Evolutionary conservation across 768 basidiomycete genomes (phyloP), one percentile per base, ranked within the genome.

Genomic region (Megacollybia marginata): DNA sequence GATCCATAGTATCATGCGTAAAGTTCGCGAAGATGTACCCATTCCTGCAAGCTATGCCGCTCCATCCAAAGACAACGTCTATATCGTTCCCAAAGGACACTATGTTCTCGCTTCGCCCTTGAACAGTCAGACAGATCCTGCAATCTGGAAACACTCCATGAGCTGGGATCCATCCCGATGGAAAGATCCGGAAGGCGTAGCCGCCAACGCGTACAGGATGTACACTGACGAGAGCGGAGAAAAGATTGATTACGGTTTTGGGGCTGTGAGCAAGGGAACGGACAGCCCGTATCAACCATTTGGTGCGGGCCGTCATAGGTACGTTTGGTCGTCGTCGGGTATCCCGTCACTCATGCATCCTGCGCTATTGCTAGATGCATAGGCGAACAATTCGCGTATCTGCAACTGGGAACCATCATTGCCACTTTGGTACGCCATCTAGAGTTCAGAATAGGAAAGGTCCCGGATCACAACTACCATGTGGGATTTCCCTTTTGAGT

Each of bases 211-310:
- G 32, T 73, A 74, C 53, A 73, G 74, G 51, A 66, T 71, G 55
- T 83, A 86, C 58, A 57, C 64, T 47, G 78, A 78, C 52, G 71
- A 72, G 54, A 64, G 59, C 8, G 76, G 79, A 49, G 81, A 85
- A 61, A 82, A 83, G 66, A 70, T 88, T 47, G 86, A 88, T 61
- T 88, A 79, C 56, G 86, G 86, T 2, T 88, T 82, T 61, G 86
- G 86, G 46, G 71, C 75, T 48, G 78, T 88, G 46, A 79, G 75
- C 67, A 86, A 86, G 65, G 83, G 83, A 47, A 86, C 83, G 16
- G 80, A 83, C 35, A 80, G 78, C 47, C 81, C 80, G 45, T 87
- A 88, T 61, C 80, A 85, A 59, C 87, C 86, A 2, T 88, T 88
- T 55, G 86, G 86, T 50, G 86, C 86, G 44, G 86, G 87, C 33